Conservation (phyloP, 2,329 filamentous ascomycete species). For the Claviceps lovelessii region DNA sequence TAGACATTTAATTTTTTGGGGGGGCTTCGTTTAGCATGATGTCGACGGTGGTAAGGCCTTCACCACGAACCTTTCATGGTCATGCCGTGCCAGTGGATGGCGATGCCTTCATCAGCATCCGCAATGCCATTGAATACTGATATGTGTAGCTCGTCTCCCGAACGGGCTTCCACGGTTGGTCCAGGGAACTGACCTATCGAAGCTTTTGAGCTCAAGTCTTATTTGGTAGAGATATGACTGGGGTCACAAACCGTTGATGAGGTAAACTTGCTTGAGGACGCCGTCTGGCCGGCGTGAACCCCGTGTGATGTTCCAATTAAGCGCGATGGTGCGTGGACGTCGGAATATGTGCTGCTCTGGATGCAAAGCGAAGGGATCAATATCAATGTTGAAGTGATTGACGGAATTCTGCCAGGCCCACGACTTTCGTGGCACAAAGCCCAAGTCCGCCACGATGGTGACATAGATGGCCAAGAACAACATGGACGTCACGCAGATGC, state of each 20-base stretch:
- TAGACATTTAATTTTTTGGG: too few species aligned
- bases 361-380: conserved; percentile 16
- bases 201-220: not conserved
- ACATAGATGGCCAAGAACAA: conserved; percentile 9
- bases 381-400: not conserved
- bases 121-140: conserved; percentile 24
- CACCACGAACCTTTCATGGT: conserved; percentile 36
- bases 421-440: not conserved
- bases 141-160: conserved; percentile 28
- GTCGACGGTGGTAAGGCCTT: not conserved
- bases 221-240: not conserved
- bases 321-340: conserved; percentile 16
- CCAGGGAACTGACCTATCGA: conserved; percentile 24
- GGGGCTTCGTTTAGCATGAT: not conserved
- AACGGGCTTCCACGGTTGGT: conserved; percentile 29
- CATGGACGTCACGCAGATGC: not conserved
- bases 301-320: conserved; percentile 26
- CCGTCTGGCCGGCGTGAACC: conserved; percentile 29
- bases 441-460: conserved; percentile 2
- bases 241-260: conserved; percentile 29
- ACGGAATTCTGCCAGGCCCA: not conserved
- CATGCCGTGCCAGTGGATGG: conserved; percentile 56
- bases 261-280: conserved; percentile 31
- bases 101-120: conserved; percentile 22
- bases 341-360: conserved; percentile 28